Evolutionary conservation across 495 filamentous ascomycete genomes (phyloP), one percentile per base, ranked within the genome.

Genomic region (Talaromyces thailandensis): DNA sequence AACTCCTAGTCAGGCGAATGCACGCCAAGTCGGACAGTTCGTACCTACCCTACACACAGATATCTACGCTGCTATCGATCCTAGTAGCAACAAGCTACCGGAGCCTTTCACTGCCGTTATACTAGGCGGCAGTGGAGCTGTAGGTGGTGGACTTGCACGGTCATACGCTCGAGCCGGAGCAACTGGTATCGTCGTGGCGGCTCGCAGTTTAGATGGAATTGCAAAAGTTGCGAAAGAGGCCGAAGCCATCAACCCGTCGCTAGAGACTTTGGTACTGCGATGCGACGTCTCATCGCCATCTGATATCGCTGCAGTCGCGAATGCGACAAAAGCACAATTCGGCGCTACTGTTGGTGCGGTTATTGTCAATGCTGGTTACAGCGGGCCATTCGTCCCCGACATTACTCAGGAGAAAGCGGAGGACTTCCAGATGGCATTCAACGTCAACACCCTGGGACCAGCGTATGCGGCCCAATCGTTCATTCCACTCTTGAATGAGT

Each of bases 51-150:
- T 71, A 23, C 75, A 77, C 51, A 76, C 70, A n/a, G 73, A 78
- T 61, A 66, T 77, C 5, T 83, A 82, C 61, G 66, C 73, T 4
- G 64, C 73, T 26, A 71, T 82, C 35, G 69, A 79, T 58, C 75
- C 78, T 1, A 63, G 64, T 0, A 66, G 55, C 18, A 69, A 69
- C 1, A 63, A 69, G 2, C 62, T 74, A 4, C 68, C 67, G 5
- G 70, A 75, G 6, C 65, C 70, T 3, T 79, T 75, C 18, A 79
- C 79, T 50, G 70, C 75, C 14, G 67, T 66, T 50, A 69, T 83
- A 32, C 77, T 79, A 6, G 81, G 81, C 2, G 75, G 18, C 24
- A 48, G 57, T n/a, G 57, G 57, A 12, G 57, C 57, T 28, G 70
- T 81, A 43, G 80, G 78, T 40, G 67, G 61, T 37, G 75, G 70